Evolutionary conservation across 148 eudicot genomes (phyloP).

Genomic region (Mesembryanthemum crystallinum): DNA sequence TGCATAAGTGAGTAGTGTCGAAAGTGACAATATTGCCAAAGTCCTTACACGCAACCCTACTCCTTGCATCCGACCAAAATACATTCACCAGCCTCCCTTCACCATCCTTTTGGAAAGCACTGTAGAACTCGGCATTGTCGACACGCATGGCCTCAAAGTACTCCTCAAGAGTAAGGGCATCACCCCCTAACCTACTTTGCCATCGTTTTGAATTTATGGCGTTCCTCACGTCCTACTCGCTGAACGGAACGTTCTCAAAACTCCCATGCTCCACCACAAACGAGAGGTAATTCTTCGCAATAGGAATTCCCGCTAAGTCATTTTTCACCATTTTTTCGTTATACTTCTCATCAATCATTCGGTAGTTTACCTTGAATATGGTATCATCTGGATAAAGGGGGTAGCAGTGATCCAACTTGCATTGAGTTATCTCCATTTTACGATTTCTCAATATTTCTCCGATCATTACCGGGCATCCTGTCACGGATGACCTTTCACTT

Average conservation of each 20-base stretch:
- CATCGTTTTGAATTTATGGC: not conserved
- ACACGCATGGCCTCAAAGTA: not conserved
- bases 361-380: too few species aligned
- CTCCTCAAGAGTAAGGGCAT: not conserved
- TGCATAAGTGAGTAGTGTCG: not conserved
- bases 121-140: not conserved
- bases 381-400: too few species aligned
- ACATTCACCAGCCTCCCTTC: not conserved
- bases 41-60: not conserved
- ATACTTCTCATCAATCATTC: too few species aligned
- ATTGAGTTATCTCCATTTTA: not conserved
- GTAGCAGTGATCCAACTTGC: not conserved
- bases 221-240: not conserved
- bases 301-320: not conserved
- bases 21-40: constrained; percentile 3
- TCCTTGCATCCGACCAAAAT: not conserved
- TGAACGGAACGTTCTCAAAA: not conserved
- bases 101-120: not conserved
- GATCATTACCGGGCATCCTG: not conserved
- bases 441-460: not conserved
- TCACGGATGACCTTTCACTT: not conserved
- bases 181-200: not conserved
- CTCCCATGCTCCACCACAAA: not conserved
- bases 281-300: not conserved
- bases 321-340: not conserved